phyloP scores from a whole-genome alignment of 1,284 basidiomycete genomes.

The Rhizoctonia solani region DNA sequence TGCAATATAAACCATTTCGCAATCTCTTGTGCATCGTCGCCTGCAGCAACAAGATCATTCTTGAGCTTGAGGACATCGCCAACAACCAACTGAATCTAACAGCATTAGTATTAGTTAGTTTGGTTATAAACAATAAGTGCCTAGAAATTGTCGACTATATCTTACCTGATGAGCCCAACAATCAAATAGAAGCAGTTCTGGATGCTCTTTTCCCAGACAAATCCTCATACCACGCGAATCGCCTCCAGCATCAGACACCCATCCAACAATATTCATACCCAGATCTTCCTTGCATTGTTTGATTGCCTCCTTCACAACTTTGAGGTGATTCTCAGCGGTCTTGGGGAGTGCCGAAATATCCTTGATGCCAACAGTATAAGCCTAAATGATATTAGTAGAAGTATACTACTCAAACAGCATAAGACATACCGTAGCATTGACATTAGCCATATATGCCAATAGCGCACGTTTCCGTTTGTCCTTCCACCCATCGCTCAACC shows the following conservation, averaged over 20 bases:
- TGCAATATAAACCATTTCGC: conserved; percentile 9
- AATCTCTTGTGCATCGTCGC: not conserved
- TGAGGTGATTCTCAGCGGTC: conserved; percentile 14
- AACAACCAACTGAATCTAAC: conserved; percentile 5
- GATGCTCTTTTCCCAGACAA: conserved; percentile 40
- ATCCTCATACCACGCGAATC: conserved; percentile 46
- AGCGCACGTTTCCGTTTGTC: conserved; percentile 4
- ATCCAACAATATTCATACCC: conserved; percentile 1
- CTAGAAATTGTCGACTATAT: too few species aligned
- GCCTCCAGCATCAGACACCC: conserved; percentile 46
- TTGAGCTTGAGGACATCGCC: not conserved
- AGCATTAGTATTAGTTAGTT: not conserved
- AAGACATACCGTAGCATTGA: conserved; percentile 8
- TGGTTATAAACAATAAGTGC: not conserved
- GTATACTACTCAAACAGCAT: not conserved
- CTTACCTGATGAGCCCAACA: conserved; percentile 51
- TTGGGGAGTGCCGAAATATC: conserved; percentile 9
- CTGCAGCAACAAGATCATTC: not conserved
- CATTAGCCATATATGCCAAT: conserved; percentile 27
- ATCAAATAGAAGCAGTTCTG: conserved; percentile 45
- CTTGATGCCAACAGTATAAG: conserved; percentile 5
- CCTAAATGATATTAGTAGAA: not conserved
- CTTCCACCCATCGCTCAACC: conserved; percentile 35
- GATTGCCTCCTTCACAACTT: not conserved
- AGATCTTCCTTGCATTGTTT: not conserved